Evolutionary conservation across 306 rosid species (phyloP).

Genomic region (Erythrophleum fordii): DNA sequence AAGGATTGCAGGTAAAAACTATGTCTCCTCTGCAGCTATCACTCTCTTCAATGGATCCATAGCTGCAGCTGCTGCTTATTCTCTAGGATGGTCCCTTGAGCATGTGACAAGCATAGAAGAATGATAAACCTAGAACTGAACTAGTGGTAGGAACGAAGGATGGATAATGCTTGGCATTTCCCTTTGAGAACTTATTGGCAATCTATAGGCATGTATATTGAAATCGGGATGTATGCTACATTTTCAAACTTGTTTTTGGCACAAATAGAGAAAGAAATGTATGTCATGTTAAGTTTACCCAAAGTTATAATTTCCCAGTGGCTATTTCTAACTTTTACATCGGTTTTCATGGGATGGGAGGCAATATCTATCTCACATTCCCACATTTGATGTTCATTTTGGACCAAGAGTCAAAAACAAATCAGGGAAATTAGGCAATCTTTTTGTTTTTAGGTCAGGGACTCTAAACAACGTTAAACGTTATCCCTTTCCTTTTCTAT

Average conservation of each 20-base stretch:
- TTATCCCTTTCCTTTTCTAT: no score
- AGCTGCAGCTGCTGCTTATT: constrained; percentile 65
- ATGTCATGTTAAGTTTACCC: background rate
- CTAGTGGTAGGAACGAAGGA: background rate
- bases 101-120: constrained; percentile 47
- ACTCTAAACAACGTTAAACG: no score
- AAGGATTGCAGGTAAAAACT: constrained; percentile 50
- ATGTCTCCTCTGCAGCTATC: constrained; percentile 41
- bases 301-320: no score
- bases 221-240: background rate
- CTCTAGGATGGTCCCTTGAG: constrained; percentile 56
- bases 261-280: background rate
- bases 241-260: background rate
- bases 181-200: background rate
- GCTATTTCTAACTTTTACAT: no score
- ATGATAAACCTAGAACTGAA: constrained; percentile 22
- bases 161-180: constrained; percentile 9
- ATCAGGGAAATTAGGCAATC: no score
- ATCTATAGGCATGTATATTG: background rate
- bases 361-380: no score
- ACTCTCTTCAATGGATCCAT: constrained; percentile 54
- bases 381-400: no score
- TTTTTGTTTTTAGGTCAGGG: no score
- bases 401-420: no score
- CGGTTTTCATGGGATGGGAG: no score